Conservation (phyloP, 108 stramenopile genomes). For the Cyclostephanos tholiformis region DNA sequence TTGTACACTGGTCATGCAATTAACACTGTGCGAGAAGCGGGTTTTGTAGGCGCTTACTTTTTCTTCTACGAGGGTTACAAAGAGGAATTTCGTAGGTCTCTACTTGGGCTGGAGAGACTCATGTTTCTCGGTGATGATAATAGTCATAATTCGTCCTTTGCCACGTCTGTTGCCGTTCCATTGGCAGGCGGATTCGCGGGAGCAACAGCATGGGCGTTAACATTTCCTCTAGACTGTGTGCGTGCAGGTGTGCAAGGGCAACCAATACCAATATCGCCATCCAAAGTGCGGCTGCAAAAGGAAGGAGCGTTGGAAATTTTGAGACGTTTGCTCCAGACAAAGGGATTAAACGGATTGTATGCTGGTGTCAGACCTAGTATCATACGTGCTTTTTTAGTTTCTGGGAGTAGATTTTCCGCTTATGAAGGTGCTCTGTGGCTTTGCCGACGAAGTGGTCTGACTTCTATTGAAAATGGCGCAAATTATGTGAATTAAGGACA, state of each 20-base stretch:
- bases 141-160: slow-evolving; percentile 13
- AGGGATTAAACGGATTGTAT: slow-evolving; percentile 83
- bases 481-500: slow-evolving; percentile 29
- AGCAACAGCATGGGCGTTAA: slow-evolving; percentile 84
- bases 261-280: slow-evolving; percentile 26
- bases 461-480: slow-evolving; percentile 6
- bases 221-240: slow-evolving; percentile 90
- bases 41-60: slow-evolving; percentile 88
- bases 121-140: not conserved
- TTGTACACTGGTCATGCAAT: slow-evolving; percentile 85
- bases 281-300: slow-evolving; percentile 27
- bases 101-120: slow-evolving; percentile 26
- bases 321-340: slow-evolving; percentile 52
- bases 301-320: slow-evolving; percentile 55
- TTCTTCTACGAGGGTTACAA: slow-evolving; percentile 87
- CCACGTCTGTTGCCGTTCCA: slow-evolving; percentile 67
- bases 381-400: slow-evolving; percentile 87
- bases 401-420: slow-evolving; percentile 86
- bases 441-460: slow-evolving; percentile 52
- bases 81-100: slow-evolving; percentile 26
- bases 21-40: slow-evolving; percentile 83
- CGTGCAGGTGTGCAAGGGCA: slow-evolving; percentile 87
- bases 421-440: slow-evolving; percentile 84
- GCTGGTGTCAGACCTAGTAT: slow-evolving; percentile 83
- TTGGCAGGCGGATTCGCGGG: slow-evolving; percentile 87